A percentile compares a stretch with the other conserved stretches of the same genome.
Conservation (phyloP, 2,329 filamentous ascomycete species). For the Sporothrix phasma region DNA sequence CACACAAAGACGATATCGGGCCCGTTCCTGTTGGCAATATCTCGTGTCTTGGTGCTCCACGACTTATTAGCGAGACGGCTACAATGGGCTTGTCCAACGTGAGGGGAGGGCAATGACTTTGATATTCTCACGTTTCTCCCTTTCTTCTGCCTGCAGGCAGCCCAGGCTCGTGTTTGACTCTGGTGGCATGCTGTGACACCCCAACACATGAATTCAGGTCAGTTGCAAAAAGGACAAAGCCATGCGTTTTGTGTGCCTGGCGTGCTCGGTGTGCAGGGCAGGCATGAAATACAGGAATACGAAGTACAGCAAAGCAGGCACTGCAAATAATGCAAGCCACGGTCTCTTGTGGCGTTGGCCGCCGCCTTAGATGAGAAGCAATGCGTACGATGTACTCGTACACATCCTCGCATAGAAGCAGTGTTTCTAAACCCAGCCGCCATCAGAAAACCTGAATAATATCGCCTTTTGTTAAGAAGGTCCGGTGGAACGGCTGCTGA, state of each 20-base stretch:
- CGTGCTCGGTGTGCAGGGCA: background rate
- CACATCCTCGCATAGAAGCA: no score
- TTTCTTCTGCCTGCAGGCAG: background rate
- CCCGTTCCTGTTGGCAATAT: background rate
- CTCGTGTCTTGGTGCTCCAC: background rate
- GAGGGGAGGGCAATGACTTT: background rate
- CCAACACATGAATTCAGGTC: background rate
- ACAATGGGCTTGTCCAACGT: no score
- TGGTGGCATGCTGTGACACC: background rate
- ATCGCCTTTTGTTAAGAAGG: background rate
- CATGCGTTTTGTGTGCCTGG: background rate
- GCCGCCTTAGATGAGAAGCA: background rate
- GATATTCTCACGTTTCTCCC: background rate
- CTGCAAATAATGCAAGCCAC: background rate
- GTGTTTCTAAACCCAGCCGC: no score
- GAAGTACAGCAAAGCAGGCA: background rate
- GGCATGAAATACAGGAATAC: background rate
- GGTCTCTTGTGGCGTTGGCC: background rate
- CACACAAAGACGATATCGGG: background rate
- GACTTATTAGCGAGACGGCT: no score
- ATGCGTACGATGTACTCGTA: no score
- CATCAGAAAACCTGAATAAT: no score
- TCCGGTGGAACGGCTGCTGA: background rate
- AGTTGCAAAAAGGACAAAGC: background rate
- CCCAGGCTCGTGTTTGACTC: background rate